Conservation (phyloP, 73 alveolate species). For the Paramecium biaurelia region DNA sequence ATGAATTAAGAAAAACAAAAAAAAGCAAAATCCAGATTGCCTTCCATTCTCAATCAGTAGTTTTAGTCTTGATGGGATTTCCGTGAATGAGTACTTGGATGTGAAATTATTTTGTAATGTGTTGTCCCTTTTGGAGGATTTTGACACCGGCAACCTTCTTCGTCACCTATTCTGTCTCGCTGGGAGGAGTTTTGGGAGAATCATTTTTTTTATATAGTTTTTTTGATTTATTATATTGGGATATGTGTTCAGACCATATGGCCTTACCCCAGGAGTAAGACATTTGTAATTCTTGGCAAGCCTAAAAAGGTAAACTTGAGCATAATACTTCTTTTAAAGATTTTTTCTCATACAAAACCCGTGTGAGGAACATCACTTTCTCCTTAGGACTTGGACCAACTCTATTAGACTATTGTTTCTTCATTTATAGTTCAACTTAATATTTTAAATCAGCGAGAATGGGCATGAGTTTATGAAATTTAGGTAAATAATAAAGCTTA, state of each 20-base stretch:
- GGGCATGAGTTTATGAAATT: conserved; percentile 28
- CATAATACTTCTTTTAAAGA: conserved; percentile 9
- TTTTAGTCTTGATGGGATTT: neutral
- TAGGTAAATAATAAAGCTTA: conserved; percentile 29
- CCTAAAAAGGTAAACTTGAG: neutral
- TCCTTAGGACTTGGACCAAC: conserved; percentile 29
- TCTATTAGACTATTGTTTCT: neutral
- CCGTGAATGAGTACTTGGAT: neutral
- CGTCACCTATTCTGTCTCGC: neutral
- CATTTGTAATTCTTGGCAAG: conserved; percentile 23
- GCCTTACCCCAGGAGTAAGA: conserved; percentile 41
- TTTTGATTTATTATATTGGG: conserved; percentile 44
- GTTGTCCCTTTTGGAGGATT: neutral
- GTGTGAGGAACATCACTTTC: conserved; percentile 51
- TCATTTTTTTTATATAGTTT: conserved; percentile 37
- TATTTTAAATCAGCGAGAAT: conserved; percentile 47
- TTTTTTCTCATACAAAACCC: conserved; percentile 38
- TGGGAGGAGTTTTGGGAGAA: conserved; percentile 33
- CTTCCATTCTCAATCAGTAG: neutral
- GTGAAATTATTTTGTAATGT: conserved; percentile 5
- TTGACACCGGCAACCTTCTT: conserved; percentile 20
- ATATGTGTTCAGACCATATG: conserved; percentile 40
- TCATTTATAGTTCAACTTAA: conserved; percentile 47
- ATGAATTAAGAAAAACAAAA: neutral
- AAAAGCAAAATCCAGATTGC: neutral